Percentiles rank a stretch among this genome's conserved stretches.
phyloP scores from a whole-genome alignment of 140 eudicot species.

The Erigeron philadelphicus region DNA sequence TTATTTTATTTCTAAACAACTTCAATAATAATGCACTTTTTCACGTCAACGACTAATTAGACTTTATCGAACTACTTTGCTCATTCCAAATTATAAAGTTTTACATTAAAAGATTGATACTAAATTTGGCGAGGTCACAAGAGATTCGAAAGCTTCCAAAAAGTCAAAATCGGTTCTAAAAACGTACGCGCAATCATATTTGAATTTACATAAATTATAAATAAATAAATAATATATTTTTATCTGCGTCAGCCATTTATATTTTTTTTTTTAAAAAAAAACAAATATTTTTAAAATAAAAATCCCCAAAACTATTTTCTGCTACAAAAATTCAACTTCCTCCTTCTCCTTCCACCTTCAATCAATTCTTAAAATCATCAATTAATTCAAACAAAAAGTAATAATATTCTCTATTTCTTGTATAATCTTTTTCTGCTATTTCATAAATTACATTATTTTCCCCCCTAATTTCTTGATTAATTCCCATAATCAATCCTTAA shows the following conservation, averaged over 20 bases:
- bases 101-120: no score
- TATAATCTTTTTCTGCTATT: slow-evolving; percentile 16
- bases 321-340: slow-evolving; percentile 37
- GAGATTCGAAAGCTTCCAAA: slow-evolving; percentile 6
- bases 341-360: slow-evolving; percentile 16
- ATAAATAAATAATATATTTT: not conserved
- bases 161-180: slow-evolving; percentile 21
- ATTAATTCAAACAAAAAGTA: not conserved
- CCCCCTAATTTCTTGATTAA: slow-evolving; percentile 19
- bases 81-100: no score
- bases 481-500: slow-evolving; percentile 10
- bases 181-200: slow-evolving; percentile 25
- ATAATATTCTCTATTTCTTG: not conserved
- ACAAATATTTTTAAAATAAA: not conserved
- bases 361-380: slow-evolving; percentile 27
- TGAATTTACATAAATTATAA: not conserved
- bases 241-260: not conserved
- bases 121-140: not conserved
- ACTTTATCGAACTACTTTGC: no score
- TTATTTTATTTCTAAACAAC: no score
- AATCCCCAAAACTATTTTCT: slow-evolving; percentile 21
- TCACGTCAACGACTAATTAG: no score
- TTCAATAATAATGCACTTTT: no score
- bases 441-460: not conserved
- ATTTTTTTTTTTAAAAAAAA: not conserved